These are phyloP conservation scores for Piper betle DNA, from an alignment of 164 flowering plant species.

Conservation along the genomic window DNA sequence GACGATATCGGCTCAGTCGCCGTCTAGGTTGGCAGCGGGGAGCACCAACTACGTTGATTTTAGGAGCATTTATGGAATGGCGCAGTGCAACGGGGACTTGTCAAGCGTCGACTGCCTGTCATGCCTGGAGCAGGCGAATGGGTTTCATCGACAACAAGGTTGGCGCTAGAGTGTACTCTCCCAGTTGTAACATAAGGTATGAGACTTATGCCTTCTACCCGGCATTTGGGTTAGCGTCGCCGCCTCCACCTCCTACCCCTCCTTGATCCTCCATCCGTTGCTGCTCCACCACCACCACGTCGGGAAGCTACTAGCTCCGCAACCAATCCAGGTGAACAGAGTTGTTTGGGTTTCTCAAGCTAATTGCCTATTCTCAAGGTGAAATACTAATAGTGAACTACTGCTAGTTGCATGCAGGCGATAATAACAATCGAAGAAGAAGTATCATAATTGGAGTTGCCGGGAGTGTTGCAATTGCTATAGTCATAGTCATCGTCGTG, in stretches of 20 bases:
- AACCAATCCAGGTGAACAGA: no score
- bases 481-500: no score
- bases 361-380: no score
- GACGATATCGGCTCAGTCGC: background rate
- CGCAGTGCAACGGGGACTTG: constrained; percentile 22
- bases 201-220: constrained; percentile 18
- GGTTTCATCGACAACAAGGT: constrained; percentile 1
- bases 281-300: no score
- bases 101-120: constrained; percentile 12
- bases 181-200: constrained; percentile 28
- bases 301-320: no score
- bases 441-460: no score
- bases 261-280: no score
- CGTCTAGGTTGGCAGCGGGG: background rate
- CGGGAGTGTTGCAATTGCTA: no score
- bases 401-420: no score
- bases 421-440: no score
- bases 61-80: constrained; percentile 7
- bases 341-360: no score
- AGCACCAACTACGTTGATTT: background rate
- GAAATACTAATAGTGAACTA: no score
- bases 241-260: background rate
- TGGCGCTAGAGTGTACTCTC: constrained; percentile 19
- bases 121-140: constrained; percentile 14
- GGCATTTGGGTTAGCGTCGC: background rate